Percentiles rank a stretch among this genome's conserved stretches.
Evolutionary conservation across 1,284 basidiomycete species (phyloP).

Genomic region (Mycena sp.): DNA sequence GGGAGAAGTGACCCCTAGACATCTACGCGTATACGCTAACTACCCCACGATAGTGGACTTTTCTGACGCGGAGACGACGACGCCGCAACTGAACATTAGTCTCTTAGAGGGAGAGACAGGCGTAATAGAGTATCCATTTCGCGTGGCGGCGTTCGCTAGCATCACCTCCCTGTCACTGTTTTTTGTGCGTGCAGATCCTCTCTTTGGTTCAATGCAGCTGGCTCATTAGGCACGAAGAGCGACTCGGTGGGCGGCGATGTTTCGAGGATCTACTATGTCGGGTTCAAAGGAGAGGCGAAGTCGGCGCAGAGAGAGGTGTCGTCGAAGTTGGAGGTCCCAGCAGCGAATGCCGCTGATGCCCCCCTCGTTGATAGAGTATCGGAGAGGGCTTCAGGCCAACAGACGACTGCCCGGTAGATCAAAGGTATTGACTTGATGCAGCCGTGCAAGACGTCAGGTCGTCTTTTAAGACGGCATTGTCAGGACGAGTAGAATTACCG

Average conservation of each 20-base stretch:
- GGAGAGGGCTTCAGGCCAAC: constrained; percentile 64
- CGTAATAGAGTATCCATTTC: constrained; percentile 80
- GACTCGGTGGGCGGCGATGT: constrained; percentile 71
- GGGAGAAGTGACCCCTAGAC: constrained; percentile 73
- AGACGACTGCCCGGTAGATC: constrained; percentile 61
- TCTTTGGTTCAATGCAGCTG: constrained; percentile 8
- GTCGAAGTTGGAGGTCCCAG: constrained; percentile 73
- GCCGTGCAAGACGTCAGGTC: neutral
- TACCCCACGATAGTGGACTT: constrained; percentile 80
- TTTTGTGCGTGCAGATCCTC: constrained; percentile 64
- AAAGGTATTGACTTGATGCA: neutral
- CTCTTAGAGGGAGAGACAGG: constrained; percentile 74
- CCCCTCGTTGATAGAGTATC: constrained; percentile 66
- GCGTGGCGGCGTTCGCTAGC: constrained; percentile 78
- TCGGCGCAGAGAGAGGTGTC: constrained; percentile 65
- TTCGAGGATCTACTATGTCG: constrained; percentile 78
- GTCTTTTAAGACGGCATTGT: too few species aligned
- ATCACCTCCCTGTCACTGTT: constrained; percentile 78
- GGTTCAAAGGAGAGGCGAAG: constrained; percentile 80
- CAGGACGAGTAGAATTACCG: neutral
- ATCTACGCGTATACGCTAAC: constrained; percentile 76
- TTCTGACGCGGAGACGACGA: constrained; percentile 69
- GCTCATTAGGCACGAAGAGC: constrained; percentile 51
- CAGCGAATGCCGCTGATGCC: constrained; percentile 75
- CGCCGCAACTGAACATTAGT: constrained; percentile 75